Percentiles rank a stretch among this genome's conserved stretches.
phyloP scores from a whole-genome alignment of 306 rosid genomes.

The Sechiopsis laciniata region DNA sequence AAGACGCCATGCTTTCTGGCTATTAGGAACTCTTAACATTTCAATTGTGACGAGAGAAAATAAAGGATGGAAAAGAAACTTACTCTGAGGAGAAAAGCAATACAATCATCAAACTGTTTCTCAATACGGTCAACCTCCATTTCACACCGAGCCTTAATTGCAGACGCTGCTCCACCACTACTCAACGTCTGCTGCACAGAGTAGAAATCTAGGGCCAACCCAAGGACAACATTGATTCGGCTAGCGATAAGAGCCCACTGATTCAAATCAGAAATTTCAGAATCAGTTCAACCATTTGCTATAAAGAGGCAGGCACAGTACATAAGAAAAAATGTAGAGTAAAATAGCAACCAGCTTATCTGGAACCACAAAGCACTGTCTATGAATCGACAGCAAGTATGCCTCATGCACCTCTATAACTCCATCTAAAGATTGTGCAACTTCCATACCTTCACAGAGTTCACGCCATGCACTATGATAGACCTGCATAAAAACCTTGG shows the following conservation, averaged over 20 bases:
- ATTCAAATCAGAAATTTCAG: constrained; percentile 24
- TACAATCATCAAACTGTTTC: constrained; percentile 92
- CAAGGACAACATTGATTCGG: constrained; percentile 86
- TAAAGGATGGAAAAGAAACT: constrained; percentile 24
- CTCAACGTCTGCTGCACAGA: constrained; percentile 67
- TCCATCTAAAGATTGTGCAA: constrained; percentile 81
- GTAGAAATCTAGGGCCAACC: constrained; percentile 85
- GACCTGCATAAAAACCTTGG: constrained; percentile 55
- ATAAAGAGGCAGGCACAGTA: constrained; percentile 16
- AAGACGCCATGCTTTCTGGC: not conserved
- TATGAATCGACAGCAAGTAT: constrained; percentile 78
- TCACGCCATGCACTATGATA: constrained; percentile 99
- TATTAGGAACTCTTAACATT: not conserved
- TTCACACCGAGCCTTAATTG: constrained; percentile 86
- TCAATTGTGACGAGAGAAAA: not conserved
- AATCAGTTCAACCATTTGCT: constrained; percentile 30
- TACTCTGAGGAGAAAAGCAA: constrained; percentile 90
- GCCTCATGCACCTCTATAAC: constrained; percentile 90
- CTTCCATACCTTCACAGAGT: constrained; percentile 78
- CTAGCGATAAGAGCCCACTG: constrained; percentile 97
- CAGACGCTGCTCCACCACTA: constrained; percentile 83
- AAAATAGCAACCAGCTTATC: constrained; percentile 76
- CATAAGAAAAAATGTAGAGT: constrained; percentile 17
- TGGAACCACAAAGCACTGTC: constrained; percentile 95
- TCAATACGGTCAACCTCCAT: constrained; percentile 90